Evolutionary conservation across 2,329 filamentous ascomycete species (phyloP), one percentile per base, ranked within the genome.

Genomic region (Meredithiella fracta): DNA sequence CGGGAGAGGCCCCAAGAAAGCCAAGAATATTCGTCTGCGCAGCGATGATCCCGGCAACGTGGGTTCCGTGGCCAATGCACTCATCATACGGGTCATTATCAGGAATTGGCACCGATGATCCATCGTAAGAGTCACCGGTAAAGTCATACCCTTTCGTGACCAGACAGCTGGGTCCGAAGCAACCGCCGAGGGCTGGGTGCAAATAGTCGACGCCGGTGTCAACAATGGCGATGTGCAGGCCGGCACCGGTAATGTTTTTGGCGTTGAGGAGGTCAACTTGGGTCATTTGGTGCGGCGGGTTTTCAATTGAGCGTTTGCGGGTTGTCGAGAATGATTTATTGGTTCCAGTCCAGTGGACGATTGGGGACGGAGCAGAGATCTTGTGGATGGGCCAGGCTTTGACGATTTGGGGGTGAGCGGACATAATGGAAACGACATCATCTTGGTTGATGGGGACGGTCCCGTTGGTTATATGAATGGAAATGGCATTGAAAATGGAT

Each of bases 141-240:
- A 80, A 68, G 60, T 80, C 78, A 29, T 69, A 69, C n/a, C 81
- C 80, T 57, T 72, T 75, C 1, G 71, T 69, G n/a, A 84, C 76
- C 37, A 81, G 68, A 60, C 74, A 82, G 8, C 72, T 77, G 1
- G 69, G 62, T 1, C 80, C 81, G 62, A 82, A 83, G 62, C 80
- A 80, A 51, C 78, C 78, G 37, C 81, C 81, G 0, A 84, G 72
- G 22, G 77, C 77, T 1, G 78, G 76, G 61, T 83, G 80, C 0
- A 67, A 72, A 62, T 82, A 83, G 63, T 84, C 80, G 47, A 81
- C 65, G 3, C 64, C 63, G 0, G 61, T 63, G 58, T 73, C 69
- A 47, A 73, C 64, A 29, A 74, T 63, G 3, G 65, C 72, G 17
- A 76, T 65, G 22, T 67, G 67, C 29, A 72, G 62, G 1, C 73